Evolutionary conservation across 345 rosid genomes (phyloP), one percentile per base, ranked within the genome.

Genomic region (Erodium maritimum): DNA sequence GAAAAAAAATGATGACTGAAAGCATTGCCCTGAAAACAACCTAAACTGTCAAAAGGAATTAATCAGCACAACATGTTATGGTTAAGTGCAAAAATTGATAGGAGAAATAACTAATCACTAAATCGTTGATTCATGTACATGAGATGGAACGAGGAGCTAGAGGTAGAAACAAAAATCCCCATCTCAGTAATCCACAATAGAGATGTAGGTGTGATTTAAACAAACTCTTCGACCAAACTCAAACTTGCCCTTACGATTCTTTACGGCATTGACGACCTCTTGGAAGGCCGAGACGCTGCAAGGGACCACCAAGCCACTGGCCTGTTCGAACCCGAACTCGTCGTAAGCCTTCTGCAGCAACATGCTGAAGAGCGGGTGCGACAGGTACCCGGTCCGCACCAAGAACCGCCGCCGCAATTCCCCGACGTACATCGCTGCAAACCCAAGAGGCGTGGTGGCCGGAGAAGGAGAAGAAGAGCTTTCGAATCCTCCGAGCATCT

Each of bases 151-250:
- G n/a, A n/a, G n/a, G n/a, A n/a, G n/a, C n/a, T n/a, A n/a, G n/a
- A n/a, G n/a, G n/a, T n/a, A n/a, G n/a, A n/a, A n/a, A n/a, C n/a
- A n/a, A n/a, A n/a, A n/a, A n/a, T n/a, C n/a, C n/a, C n/a, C n/a
- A n/a, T n/a, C 19, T 5, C 55, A 19, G 8, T 52, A 7, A 8
- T 6, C 5, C 21, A 11, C 1, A 17, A 1, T 3, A 9, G 5
- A 52, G 21, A 18, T 0, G 13, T 2, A 18, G 18, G 4, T 17
- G 5, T 17, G 5, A 25, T 56, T 61, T 69, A 87, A n/a, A 90
- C 59, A 34, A 90, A 77, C 71, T 82, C 95, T 60, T 87, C 85
- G 18, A 84, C 88, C 85, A 23, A 87, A 75, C 24, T 81, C 79
- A 52, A 87, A 90, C 69, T 78, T 74, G 0, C 78, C 84, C 19